Conservation (phyloP, 257 asterid genomes). For the Solanum chiquidenum region DNA sequence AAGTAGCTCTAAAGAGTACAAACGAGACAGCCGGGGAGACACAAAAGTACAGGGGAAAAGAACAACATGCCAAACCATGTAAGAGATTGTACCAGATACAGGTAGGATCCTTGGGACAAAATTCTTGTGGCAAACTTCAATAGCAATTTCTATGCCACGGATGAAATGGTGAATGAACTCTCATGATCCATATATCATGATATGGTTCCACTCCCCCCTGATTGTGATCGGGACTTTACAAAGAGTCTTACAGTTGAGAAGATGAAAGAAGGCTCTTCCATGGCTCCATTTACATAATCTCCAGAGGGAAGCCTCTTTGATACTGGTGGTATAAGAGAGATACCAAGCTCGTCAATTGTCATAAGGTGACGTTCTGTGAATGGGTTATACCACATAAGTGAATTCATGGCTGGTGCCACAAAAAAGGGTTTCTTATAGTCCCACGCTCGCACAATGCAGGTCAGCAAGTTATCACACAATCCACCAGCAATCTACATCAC, state of each 20-base stretch:
- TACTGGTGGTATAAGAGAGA: constrained; percentile 70
- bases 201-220: background rate
- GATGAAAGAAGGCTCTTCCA: constrained; percentile 81
- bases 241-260: constrained; percentile 55
- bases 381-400: constrained; percentile 79
- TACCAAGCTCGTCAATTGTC: constrained; percentile 69
- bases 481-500: constrained; percentile 69
- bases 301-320: constrained; percentile 76
- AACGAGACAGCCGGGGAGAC: background rate
- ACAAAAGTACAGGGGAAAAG: background rate
- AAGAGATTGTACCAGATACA: background rate
- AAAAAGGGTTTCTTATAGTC: constrained; percentile 77
- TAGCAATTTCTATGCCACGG: background rate
- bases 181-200: background rate
- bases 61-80: background rate
- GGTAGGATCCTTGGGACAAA: background rate
- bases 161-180: background rate
- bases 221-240: constrained; percentile 26
- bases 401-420: constrained; percentile 86
- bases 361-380: constrained; percentile 72
- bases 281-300: constrained; percentile 85
- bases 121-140: background rate
- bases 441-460: constrained; percentile 90
- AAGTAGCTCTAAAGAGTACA: background rate
- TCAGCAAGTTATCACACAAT: constrained; percentile 78